Base-by-base conservation (phyloP, 2,329 filamentous ascomycete species). In the Paracorniculantispora psalliotae region DNA sequence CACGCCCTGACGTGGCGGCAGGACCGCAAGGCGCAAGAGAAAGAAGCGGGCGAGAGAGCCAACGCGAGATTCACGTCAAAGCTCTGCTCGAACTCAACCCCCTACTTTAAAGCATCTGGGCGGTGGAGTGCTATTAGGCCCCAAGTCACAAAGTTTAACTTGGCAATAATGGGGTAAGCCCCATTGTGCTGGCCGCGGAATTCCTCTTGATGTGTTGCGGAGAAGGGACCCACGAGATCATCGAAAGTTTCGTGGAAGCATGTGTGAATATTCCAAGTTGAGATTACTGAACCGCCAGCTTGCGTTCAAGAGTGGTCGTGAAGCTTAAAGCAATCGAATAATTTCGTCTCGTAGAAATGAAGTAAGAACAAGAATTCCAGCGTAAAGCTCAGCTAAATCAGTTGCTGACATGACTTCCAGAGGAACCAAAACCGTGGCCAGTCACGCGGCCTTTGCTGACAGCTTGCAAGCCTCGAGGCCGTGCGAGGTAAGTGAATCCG, bases 131-230 rank as follows among this genome's bases (percentile, higher is more conserved):
- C 9, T 12, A n/a, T 39, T 49, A 44, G 33, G 39, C 33, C 23
- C 44, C 53, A 39, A 39, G 30, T 9, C 19, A 10, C 30, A 39
- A 57, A 55, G 41, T 41, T 57, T 10, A 49, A 57, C 23, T 21
- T 49, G 53, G 2, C 17, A 49, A 48, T 48, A 39, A 49, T 57
- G 53, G 53, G 53, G 53, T 41, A 30, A 19, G 33, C 17, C 30
- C 30, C n/a, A 48, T 13, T 12, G 19, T n/a, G 21, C 26, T 21
- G 33, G 10, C 21, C 30, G 30, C 30, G 33, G 21, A 37, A 30
- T 25, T 17, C 21, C 25, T 39, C 28, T 57, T 57, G 53, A 57
- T 44, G 44, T 49, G 44, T 57, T 57, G 33, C 53, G 53, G 53
- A 57, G 33, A 57, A 21, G 8, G 23, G 15, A 43, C 17, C 43